Evolutionary conservation across 208 protist species (phyloP).

Genomic region (Angomonas desouzai): DNA sequence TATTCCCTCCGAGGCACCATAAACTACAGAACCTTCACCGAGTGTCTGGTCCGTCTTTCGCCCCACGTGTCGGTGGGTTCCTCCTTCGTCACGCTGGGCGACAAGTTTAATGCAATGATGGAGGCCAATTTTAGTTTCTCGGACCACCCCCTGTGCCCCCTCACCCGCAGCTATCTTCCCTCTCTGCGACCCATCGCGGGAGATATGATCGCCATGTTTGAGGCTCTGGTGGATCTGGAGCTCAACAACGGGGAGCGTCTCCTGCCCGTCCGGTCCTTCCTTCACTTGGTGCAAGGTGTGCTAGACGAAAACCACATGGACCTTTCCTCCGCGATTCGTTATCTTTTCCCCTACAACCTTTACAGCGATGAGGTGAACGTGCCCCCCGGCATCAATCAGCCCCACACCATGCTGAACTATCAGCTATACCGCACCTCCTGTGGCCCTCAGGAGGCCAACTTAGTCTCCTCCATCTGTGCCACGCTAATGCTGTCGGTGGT

Average conservation of each 20-base stretch:
- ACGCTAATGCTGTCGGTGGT: constrained; percentile 52
- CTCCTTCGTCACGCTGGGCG: constrained; percentile 20
- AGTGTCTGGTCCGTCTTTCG: constrained; percentile 69
- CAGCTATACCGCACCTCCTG: constrained; percentile 32
- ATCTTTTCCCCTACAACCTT: constrained; percentile 28
- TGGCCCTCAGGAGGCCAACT: constrained; percentile 19
- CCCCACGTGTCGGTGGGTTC: constrained; percentile 42
- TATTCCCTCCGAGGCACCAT: constrained; percentile 38
- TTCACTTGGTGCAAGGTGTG: constrained; percentile 16
- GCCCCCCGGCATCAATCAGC: constrained; percentile 37
- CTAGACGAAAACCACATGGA: constrained; percentile 17
- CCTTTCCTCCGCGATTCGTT: constrained; percentile 15
- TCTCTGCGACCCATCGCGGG: constrained; percentile 22
- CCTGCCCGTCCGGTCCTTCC: constrained; percentile 20
- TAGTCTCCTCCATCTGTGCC: constrained; percentile 25
- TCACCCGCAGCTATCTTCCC: constrained; percentile 26
- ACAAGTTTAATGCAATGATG: constrained; percentile 51
- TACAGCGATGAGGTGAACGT: constrained; percentile 8
- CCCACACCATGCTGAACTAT: constrained; percentile 25
- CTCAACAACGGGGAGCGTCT: constrained; percentile 21
- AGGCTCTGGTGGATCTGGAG: constrained; percentile 17
- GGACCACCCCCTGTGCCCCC: constrained; percentile 38
- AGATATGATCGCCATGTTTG: constrained; percentile 18
- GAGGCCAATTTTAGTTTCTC: constrained; percentile 20
- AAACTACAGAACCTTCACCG: constrained; percentile 81